Evolutionary conservation across 2,329 filamentous ascomycete genomes (phyloP).

Genomic region (Colletotrichum eremochloae): DNA sequence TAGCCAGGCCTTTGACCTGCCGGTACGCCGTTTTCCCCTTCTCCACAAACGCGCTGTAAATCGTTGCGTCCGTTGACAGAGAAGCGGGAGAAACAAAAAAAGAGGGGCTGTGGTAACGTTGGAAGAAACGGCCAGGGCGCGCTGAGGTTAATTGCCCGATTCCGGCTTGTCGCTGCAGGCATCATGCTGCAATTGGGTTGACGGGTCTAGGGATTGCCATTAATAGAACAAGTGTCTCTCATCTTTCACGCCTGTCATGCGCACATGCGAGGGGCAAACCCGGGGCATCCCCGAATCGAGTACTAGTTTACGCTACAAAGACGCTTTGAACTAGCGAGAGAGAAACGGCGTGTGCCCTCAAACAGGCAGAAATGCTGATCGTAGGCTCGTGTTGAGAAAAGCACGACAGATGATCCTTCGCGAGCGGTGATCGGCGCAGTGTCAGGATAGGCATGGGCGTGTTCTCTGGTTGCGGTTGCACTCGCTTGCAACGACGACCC

Average conservation of each 20-base stretch:
- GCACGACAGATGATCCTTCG: neutral
- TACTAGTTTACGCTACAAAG: neutral
- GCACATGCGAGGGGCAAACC: neutral
- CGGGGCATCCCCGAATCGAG: neutral
- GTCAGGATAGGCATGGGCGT: conserved; percentile 21
- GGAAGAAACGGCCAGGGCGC: neutral
- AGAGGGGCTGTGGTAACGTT: neutral
- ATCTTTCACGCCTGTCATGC: neutral
- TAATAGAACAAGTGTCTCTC: conserved; percentile 36
- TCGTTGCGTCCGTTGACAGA: conserved; percentile 25
- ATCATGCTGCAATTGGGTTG: conserved; percentile 19
- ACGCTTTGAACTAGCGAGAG: neutral
- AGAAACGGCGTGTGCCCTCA: neutral
- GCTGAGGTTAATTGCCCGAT: conserved; percentile 26
- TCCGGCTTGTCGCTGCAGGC: conserved; percentile 28
- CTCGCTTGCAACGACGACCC: conserved; percentile 15
- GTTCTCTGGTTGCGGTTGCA: neutral
- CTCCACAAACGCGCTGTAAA: conserved; percentile 22
- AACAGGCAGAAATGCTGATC: conserved; percentile 23
- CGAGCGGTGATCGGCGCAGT: neutral
- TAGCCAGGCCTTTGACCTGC: neutral
- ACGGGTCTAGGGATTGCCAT: conserved; percentile 17
- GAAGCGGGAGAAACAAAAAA: conserved; percentile 32
- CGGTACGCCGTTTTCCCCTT: conserved; percentile 2
- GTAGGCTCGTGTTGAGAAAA: conserved; percentile 21